These are phyloP conservation scores for Pyrus pyrifolia DNA, from an alignment of 306 rosid genomes.

Conservation along the genomic window DNA sequence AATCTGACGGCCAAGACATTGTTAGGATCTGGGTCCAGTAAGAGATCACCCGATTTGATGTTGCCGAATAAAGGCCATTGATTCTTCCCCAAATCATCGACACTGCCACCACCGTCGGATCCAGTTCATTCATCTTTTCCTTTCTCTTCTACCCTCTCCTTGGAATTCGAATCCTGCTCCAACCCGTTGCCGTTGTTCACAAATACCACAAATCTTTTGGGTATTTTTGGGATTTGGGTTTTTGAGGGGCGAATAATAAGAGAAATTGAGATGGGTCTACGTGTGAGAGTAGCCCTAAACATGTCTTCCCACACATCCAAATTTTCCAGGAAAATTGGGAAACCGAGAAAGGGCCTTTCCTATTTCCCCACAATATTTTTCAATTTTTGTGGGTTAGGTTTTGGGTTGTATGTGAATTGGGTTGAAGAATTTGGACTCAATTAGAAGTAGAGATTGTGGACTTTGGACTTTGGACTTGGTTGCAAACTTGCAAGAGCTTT, in stretches of 20 bases:
- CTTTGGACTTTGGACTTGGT: too few species aligned
- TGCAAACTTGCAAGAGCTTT: too few species aligned
- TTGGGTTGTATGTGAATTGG: too few species aligned
- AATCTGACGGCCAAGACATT: slow-evolving; percentile 65
- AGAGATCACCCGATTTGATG: slow-evolving; percentile 46
- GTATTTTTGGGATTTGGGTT: slow-evolving; percentile 8
- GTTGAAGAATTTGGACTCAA: too few species aligned
- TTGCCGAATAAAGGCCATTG: slow-evolving; percentile 36
- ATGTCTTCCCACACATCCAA: too few species aligned
- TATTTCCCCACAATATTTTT: too few species aligned
- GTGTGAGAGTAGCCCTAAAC: neutral
- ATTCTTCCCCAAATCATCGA: slow-evolving; percentile 20
- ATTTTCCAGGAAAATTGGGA: too few species aligned
- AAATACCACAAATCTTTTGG: slow-evolving; percentile 13
- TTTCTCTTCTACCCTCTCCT: slow-evolving; percentile 20
- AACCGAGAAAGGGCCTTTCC: neutral
- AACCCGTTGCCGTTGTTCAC: slow-evolving; percentile 30
- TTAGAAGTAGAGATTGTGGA: too few species aligned
- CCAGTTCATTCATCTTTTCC: slow-evolving; percentile 11
- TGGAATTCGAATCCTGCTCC: slow-evolving; percentile 11
- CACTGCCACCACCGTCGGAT: slow-evolving; percentile 25
- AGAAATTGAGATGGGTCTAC: neutral
- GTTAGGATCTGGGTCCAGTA: slow-evolving; percentile 67
- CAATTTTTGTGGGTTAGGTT: too few species aligned
- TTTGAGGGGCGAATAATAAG: slow-evolving; percentile 5